Conservation (phyloP, 192 early-diverging fungal genomes). For the Oehlia diaphana region DNA sequence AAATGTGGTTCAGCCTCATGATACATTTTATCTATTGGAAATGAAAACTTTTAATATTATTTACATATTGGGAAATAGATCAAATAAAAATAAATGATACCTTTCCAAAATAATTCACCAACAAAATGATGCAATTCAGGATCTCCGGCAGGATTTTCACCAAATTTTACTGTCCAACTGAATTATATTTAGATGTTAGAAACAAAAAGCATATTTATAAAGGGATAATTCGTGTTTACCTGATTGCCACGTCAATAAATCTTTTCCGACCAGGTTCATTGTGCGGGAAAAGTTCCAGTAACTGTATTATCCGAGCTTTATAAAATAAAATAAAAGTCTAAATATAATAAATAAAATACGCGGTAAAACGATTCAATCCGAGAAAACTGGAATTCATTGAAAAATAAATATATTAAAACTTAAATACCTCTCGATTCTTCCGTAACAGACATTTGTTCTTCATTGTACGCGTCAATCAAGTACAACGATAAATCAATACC, state of each 20-base stretch:
- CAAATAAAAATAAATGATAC: slow-evolving; percentile 33
- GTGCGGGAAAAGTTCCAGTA: slow-evolving; percentile 62
- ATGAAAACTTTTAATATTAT: not conserved
- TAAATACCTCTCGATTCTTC: slow-evolving; percentile 66
- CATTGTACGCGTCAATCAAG: slow-evolving; percentile 80
- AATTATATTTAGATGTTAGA: not conserved
- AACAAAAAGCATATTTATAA: slow-evolving; percentile 11
- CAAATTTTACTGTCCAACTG: slow-evolving; percentile 64
- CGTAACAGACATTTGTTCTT: slow-evolving; percentile 64
- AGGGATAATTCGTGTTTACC: slow-evolving; percentile 31
- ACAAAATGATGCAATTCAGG: slow-evolving; percentile 72
- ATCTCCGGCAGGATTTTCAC: slow-evolving; percentile 63
- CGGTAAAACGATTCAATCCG: not conserved
- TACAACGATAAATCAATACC: slow-evolving; percentile 82
- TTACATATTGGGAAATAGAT: not conserved
- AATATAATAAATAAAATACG: not conserved
- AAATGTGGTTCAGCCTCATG: slow-evolving; percentile 85
- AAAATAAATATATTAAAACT: not conserved
- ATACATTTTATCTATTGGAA: slow-evolving; percentile 64
- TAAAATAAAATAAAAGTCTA: not conserved
- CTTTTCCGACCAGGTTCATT: slow-evolving; percentile 48
- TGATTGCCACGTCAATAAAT: slow-evolving; percentile 56
- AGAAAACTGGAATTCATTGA: not conserved
- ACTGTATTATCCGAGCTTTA: slow-evolving; percentile 61
- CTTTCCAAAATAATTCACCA: slow-evolving; percentile 67